A percentile compares a stretch with the other conserved stretches of the same genome.
phyloP scores from a whole-genome alignment of 306 rosid species.

The Astragalus glycyphyllos region DNA sequence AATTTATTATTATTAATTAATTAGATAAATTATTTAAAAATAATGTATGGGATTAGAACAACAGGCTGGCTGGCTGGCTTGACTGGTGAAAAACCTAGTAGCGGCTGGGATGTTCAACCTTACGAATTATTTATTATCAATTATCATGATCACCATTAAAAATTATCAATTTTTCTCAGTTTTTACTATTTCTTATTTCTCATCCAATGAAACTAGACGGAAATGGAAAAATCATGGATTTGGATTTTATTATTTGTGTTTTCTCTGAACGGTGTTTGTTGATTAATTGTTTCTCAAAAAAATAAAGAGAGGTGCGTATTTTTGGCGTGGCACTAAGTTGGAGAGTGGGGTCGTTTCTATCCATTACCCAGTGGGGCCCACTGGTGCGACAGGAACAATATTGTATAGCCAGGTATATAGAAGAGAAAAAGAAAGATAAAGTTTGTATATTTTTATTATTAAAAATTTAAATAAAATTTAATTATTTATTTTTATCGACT shows the following conservation, averaged over 20 bases:
- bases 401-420: too few species aligned
- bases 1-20: not conserved
- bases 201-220: constrained; percentile 15
- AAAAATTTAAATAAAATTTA: too few species aligned
- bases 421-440: too few species aligned
- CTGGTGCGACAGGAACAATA: too few species aligned
- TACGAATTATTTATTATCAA: too few species aligned
- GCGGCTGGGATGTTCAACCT: constrained; percentile 14
- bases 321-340: constrained; percentile 36
- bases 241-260: not conserved
- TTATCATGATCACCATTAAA: too few species aligned
- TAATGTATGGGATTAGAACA: constrained; percentile 13
- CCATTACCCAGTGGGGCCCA: not conserved
- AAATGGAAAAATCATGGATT: not conserved
- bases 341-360: constrained; percentile 36
- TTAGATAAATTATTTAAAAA: not conserved
- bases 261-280: not conserved
- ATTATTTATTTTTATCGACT: too few species aligned
- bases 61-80: constrained; percentile 39
- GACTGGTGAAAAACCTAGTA: constrained; percentile 38
- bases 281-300: too few species aligned
- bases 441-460: too few species aligned
- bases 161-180: not conserved
- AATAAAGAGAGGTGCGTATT: not conserved
- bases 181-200: constrained; percentile 10